These are phyloP conservation scores for Sporothrix humicola DNA, from an alignment of 2,329 filamentous ascomycete species.

Conservation along the genomic window DNA sequence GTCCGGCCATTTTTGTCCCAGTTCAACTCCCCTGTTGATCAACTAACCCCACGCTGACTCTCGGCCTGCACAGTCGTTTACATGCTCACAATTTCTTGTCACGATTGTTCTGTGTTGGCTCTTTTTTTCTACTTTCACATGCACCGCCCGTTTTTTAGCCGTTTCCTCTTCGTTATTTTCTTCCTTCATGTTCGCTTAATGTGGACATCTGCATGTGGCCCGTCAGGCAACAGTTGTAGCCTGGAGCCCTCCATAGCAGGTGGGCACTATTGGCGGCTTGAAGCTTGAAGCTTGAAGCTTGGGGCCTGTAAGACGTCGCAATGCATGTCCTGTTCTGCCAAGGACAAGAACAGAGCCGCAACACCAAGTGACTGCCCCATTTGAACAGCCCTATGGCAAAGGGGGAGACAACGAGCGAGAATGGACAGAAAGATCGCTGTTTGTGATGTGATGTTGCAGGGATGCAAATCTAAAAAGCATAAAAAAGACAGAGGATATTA, in stretches of 20 bases:
- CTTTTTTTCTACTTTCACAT: neutral
- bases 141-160: neutral
- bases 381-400: neutral
- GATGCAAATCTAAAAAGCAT: neutral
- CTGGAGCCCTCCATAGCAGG: neutral
- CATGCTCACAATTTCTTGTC: neutral
- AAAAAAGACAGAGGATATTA: too few species aligned
- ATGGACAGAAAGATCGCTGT: neutral
- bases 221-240: constrained; percentile 13
- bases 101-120: neutral
- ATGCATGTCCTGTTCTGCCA: neutral
- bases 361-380: neutral
- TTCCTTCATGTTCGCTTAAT: neutral
- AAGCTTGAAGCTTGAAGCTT: too few species aligned
- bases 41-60: neutral
- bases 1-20: neutral
- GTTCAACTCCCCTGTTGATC: neutral
- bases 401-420: neutral
- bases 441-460: neutral
- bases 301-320: too few species aligned
- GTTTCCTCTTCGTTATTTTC: neutral
- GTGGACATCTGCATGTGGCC: neutral
- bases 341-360: neutral
- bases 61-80: neutral
- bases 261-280: too few species aligned